Evolutionary conservation across 768 basidiomycete genomes (phyloP).

Genomic region (Pleurotus platypus): DNA sequence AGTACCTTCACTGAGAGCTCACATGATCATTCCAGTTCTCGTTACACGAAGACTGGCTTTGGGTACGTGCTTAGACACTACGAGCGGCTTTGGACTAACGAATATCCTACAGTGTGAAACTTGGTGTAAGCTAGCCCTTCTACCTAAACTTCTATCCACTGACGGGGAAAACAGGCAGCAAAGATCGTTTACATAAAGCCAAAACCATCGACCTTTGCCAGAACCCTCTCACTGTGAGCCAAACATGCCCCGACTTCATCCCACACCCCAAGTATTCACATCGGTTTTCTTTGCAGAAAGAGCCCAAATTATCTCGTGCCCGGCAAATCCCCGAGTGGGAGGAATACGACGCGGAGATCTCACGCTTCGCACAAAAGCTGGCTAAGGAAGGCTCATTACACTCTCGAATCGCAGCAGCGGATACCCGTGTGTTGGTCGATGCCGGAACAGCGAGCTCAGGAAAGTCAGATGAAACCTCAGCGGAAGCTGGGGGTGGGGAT

Average conservation of each 20-base stretch:
- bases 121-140: slow-evolving; percentile 68
- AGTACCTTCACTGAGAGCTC: slow-evolving; percentile 3
- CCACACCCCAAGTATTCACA: neutral
- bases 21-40: slow-evolving; percentile 55
- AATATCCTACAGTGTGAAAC: slow-evolving; percentile 77
- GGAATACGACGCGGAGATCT: slow-evolving; percentile 87
- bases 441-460: slow-evolving; percentile 20
- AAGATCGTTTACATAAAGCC: slow-evolving; percentile 74
- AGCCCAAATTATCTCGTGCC: slow-evolving; percentile 91
- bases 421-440: slow-evolving; percentile 65
- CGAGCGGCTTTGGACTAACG: neutral
- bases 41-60: slow-evolving; percentile 90
- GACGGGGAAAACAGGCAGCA: slow-evolving; percentile 52
- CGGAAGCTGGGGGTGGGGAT: neutral
- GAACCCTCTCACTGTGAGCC: slow-evolving; percentile 85
- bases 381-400: slow-evolving; percentile 68
- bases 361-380: slow-evolving; percentile 71
- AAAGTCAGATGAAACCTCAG: neutral
- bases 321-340: slow-evolving; percentile 98
- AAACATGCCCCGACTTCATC: neutral
- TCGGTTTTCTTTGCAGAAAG: slow-evolving; percentile 61
- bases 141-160: neutral
- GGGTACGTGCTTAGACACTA: slow-evolving; percentile 49
- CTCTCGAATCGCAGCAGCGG: slow-evolving; percentile 63
- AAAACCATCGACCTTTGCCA: slow-evolving; percentile 96